Percentiles rank a stretch among this genome's conserved stretches.
phyloP scores from a whole-genome alignment of 73 alveolate genomes.

The Paramecium octaurelia region DNA sequence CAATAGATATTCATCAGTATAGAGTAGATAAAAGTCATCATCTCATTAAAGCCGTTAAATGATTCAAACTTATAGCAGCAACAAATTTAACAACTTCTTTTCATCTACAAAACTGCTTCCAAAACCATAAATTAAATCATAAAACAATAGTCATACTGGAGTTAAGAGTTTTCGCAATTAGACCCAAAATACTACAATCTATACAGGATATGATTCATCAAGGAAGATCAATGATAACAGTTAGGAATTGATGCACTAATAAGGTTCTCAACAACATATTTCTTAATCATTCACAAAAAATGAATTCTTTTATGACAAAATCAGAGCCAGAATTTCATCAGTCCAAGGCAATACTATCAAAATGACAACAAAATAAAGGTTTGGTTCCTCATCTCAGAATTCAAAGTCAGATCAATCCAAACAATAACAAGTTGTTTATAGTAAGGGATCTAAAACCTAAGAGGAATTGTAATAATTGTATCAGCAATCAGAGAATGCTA shows the following conservation, averaged over 20 bases:
- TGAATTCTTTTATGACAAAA: neutral
- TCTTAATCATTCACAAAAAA: neutral
- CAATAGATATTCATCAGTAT: neutral
- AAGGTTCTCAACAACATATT: neutral
- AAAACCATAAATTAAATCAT: neutral
- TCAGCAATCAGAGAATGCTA: neutral
- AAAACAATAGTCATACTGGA: neutral
- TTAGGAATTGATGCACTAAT: neutral
- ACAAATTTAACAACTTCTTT: neutral
- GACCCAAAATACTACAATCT: neutral
- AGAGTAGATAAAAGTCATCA: neutral
- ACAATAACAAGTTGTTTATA: neutral
- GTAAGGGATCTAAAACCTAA: neutral
- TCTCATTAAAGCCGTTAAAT: neutral
- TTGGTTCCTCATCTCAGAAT: neutral
- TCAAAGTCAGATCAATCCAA: neutral
- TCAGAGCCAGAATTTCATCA: neutral
- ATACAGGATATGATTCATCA: neutral
- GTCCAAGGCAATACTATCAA: neutral
- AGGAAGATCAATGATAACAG: neutral
- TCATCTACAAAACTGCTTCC: conserved; percentile 9
- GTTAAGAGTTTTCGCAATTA: neutral
- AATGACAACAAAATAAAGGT: neutral
- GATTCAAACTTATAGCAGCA: neutral
- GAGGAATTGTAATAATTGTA: neutral